Conservation (phyloP, 176 grass and related monocot genomes). For the Hyparrhenia diplandra region DNA sequence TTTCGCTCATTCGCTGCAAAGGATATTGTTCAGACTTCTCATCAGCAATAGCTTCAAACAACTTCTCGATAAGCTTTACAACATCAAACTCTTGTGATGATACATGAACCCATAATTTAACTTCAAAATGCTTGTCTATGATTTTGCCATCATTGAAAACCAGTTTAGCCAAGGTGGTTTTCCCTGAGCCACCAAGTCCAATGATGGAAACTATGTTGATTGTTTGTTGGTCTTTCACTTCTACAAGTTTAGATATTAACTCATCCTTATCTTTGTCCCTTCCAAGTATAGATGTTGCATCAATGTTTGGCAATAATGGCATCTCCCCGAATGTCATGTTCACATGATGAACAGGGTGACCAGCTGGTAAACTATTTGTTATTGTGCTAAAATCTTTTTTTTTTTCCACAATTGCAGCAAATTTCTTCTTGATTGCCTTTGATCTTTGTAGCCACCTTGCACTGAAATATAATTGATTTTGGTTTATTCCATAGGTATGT, state of each 20-base stretch:
- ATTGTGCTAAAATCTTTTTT: background rate
- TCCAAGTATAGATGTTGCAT: background rate
- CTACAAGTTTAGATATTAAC: background rate
- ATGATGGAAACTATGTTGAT: background rate
- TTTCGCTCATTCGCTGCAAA: background rate
- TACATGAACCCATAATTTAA: too few relatives aligned
- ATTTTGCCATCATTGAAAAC: background rate
- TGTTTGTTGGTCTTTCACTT: background rate
- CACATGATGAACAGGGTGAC: background rate
- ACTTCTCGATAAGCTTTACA: background rate
- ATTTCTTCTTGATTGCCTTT: background rate
- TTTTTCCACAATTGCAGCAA: background rate
- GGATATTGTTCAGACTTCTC: background rate
- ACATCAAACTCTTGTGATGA: too few relatives aligned
- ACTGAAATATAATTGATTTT: background rate
- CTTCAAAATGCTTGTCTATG: too few relatives aligned
- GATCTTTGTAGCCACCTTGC: background rate
- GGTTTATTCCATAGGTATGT: background rate
- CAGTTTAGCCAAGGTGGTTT: background rate
- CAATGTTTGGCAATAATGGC: background rate
- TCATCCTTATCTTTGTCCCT: background rate
- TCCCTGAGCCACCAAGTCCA: background rate
- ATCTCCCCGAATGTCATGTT: background rate
- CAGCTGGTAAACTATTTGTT: background rate
- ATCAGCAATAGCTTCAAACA: background rate